These are phyloP conservation scores for Posidonia australis DNA, from an alignment of 106 monocot species.

Conservation along the genomic window DNA sequence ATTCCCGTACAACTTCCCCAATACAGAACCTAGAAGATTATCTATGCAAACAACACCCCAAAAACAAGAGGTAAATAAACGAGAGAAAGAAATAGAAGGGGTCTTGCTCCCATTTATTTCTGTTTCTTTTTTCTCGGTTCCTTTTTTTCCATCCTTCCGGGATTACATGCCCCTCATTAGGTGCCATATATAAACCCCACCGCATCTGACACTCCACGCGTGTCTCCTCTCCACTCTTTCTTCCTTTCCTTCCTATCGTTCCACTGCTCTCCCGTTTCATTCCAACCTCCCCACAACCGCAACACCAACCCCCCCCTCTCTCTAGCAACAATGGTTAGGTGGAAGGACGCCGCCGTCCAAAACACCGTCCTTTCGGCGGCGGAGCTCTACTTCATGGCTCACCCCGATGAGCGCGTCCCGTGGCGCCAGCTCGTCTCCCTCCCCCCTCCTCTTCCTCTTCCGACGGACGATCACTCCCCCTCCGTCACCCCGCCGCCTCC, in stretches of 20 bases:
- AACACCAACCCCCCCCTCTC: neutral
- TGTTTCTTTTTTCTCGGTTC: no score
- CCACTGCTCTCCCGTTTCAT: neutral
- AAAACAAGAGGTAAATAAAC: no score
- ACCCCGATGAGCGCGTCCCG: neutral
- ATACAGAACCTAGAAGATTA: no score
- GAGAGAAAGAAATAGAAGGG: no score
- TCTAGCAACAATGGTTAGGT: neutral
- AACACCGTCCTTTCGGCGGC: neutral
- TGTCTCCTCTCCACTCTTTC: neutral
- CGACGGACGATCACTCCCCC: neutral
- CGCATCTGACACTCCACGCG: conserved; percentile 1
- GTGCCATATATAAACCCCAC: no score
- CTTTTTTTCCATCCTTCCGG: no score
- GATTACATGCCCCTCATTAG: no score
- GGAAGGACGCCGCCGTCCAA: neutral
- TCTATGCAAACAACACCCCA: no score
- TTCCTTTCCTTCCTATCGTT: neutral
- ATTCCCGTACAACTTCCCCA: no score
- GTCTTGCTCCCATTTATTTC: no score
- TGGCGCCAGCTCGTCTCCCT: neutral
- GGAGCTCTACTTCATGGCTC: conserved; percentile 3
- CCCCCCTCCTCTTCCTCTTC: neutral
- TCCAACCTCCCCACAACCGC: no score
- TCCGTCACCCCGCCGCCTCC: neutral